Base-by-base conservation (phyloP, 176 grass and related monocot genomes). In the Hordeum vulgare region DNA sequence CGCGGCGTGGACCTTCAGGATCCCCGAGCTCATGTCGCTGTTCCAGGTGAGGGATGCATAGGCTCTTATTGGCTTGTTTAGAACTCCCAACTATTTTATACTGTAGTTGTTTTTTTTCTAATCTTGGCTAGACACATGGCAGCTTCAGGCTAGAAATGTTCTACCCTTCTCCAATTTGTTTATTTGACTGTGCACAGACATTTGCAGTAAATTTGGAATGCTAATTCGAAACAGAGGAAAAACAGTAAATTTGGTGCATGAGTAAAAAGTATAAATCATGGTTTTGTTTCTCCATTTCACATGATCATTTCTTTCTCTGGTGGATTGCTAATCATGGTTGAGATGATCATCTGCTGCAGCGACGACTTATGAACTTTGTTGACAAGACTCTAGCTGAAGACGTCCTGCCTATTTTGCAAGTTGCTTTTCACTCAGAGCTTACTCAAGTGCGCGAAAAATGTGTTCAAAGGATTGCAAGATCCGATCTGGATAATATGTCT, bases 331-430 rank as follows among this genome's bases (percentile, higher is more conserved):
- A 49, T 45, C 7, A 80, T 63, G 62, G 14, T 84, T 75, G 63
- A 80, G 12, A 71, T 79, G 58, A 29, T 89, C 66, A 76, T 91
- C 33, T 89, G 37, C 23, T 80, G 74, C 93, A 99, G 97, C 87
- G 97, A 1, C 89, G 93, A 12, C 97, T 99, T 85, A 69, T 92
- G 20, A 99, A 94, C 44, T 96, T 99, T 86, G 93, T 99, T 25
- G 93, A 99, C 67, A 99, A 96, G 83, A 92, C 90, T 81, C 36
- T 90, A 34, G 93, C 96, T 27, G 97, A 99, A 90, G 97, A 96
- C 35, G 88, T 94, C 31, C 78, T 96, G 60, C 84, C 91, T 78
- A 96, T 99, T 67, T 39, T 99, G 45, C 81, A 82, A 69, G 97
- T 99, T 60, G 97, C 97, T 58, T 88, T 86, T 53, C 88, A 96